Conservation (phyloP, 805 yeast genomes). For the Priceomyces melissophilus region DNA sequence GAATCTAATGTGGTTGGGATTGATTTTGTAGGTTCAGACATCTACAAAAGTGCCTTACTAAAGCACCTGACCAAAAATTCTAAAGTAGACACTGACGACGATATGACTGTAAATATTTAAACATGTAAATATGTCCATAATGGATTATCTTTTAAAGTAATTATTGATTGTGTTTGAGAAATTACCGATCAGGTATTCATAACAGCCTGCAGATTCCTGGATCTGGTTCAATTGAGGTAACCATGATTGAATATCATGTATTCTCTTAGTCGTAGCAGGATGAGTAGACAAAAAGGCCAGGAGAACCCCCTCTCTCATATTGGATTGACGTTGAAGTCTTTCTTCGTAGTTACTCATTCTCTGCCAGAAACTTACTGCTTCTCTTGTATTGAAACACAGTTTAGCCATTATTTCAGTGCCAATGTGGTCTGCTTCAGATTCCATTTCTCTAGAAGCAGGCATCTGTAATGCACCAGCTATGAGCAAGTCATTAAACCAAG, state of each 20-base stretch:
- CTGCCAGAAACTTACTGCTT: conserved; percentile 75
- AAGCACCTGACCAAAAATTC: conserved; percentile 2
- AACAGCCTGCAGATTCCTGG: conserved; percentile 42
- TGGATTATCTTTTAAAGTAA: conserved; percentile 11
- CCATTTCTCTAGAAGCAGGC: conserved; percentile 93
- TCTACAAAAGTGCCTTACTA: conserved; percentile 7
- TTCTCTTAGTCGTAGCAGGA: conserved; percentile 77
- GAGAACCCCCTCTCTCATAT: conserved; percentile 19
- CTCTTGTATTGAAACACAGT: conserved; percentile 80
- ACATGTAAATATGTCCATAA: conserved; percentile 8
- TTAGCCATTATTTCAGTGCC: conserved; percentile 89
- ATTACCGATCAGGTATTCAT: conserved; percentile 15
- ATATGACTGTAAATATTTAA: conserved; percentile 11
- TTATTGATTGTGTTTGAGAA: conserved; percentile 14
- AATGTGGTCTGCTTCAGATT: conserved; percentile 91
- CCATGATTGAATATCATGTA: conserved; percentile 66
- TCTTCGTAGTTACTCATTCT: conserved; percentile 57
- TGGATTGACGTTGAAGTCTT: conserved; percentile 36
- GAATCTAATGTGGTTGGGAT: background rate
- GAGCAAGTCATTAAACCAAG: conserved; percentile 47
- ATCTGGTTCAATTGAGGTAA: conserved; percentile 52
- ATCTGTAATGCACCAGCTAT: conserved; percentile 58
- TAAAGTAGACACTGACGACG: conserved; percentile 7
- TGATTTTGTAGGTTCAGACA: conserved; percentile 4
- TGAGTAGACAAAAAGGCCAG: conserved; percentile 82